These are phyloP conservation scores for Agrocybe chaxingu DNA, from an alignment of 768 basidiomycete species.

Conservation along the genomic window DNA sequence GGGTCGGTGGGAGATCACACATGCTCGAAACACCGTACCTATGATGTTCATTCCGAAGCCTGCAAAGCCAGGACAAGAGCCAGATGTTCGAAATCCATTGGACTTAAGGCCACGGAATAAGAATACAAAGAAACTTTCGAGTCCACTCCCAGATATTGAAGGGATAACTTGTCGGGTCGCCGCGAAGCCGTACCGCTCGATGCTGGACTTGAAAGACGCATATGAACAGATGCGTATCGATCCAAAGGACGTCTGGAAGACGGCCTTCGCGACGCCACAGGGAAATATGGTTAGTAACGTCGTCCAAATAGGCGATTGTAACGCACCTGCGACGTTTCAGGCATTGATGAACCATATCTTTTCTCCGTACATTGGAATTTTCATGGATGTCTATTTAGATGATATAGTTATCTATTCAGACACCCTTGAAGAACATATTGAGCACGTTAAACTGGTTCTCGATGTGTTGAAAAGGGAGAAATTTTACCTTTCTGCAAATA, in stretches of 20 bases:
- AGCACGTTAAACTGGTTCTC: constrained; percentile 23
- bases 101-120: constrained; percentile 31
- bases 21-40: constrained; percentile 27
- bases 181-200: too few relatives aligned
- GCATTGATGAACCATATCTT: too few relatives aligned
- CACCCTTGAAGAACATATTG: constrained; percentile 26
- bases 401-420: constrained; percentile 37
- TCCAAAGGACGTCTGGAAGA: too few relatives aligned
- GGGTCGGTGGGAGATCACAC: constrained; percentile 23
- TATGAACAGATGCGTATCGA: too few relatives aligned
- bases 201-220: too few relatives aligned
- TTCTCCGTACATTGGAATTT: too few relatives aligned
- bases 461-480: constrained; percentile 24
- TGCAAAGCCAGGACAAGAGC: constrained; percentile 15
- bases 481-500: constrained; percentile 28
- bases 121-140: constrained; percentile 32
- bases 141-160: constrained; percentile 37
- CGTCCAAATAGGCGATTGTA: too few relatives aligned
- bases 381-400: too few relatives aligned
- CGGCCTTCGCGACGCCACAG: too few relatives aligned
- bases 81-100: constrained; percentile 23
- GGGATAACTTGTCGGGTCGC: neutral
- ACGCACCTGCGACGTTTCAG: too few relatives aligned
- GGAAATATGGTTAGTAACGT: too few relatives aligned
- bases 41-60: constrained; percentile 28